phyloP scores from a whole-genome alignment of 768 basidiomycete genomes.

The Asterophora parasitica region DNA sequence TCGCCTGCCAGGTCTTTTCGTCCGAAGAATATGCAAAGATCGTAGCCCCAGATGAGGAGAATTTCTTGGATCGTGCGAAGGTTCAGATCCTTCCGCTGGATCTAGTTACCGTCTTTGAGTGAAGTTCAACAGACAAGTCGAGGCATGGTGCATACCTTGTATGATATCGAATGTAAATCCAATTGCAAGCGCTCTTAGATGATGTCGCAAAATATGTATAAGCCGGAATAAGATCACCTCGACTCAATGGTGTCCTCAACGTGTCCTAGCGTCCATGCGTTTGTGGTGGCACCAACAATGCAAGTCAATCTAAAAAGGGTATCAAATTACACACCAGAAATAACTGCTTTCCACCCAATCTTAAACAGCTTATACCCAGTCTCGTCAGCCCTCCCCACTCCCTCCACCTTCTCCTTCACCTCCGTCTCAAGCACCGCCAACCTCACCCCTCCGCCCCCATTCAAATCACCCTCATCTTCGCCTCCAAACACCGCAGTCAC shows the following conservation, averaged over 20 bases:
- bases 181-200: no score
- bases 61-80: constrained; percentile 17
- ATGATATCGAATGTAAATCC: no score
- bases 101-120: constrained; percentile 1
- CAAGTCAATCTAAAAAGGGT: no score
- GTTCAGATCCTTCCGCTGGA: constrained; percentile 11
- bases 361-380: constrained; percentile 62
- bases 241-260: no score
- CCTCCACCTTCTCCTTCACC: constrained; percentile 42
- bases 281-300: no score
- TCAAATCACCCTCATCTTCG: no score
- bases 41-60: constrained; percentile 13
- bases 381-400: constrained; percentile 67
- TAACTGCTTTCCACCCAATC: constrained; percentile 55
- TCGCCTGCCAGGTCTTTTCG: constrained; percentile 8
- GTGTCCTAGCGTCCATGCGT: no score
- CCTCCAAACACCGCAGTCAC: constrained; percentile 49
- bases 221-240: no score
- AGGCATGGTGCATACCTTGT: no score
- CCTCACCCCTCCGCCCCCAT: constrained; percentile 11
- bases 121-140: no score
- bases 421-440: constrained; percentile 47
- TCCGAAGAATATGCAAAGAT: constrained; percentile 7
- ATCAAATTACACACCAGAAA: neutral
- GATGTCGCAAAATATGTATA: no score